phyloP scores from a whole-genome alignment of 148 eudicot genomes.

The Silene latifolia region DNA sequence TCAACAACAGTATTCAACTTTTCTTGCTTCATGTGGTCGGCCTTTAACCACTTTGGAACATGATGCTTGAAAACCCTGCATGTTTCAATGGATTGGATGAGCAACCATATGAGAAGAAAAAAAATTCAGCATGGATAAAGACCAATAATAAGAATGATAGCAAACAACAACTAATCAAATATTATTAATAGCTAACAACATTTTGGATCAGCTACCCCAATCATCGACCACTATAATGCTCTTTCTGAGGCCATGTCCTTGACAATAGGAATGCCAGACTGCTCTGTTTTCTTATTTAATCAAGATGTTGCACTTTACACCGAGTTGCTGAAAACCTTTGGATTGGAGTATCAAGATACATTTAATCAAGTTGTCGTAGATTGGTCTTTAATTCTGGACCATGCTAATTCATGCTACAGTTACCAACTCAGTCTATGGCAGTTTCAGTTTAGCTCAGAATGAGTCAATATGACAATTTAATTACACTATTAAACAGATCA shows the following conservation, averaged over 20 bases:
- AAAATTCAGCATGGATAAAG: background rate
- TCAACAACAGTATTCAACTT: conserved; percentile 46
- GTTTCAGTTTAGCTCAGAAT: background rate
- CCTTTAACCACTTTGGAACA: conserved; percentile 57
- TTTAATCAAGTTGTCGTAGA: background rate
- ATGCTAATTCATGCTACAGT: background rate
- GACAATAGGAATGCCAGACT: background rate
- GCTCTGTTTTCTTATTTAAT: background rate
- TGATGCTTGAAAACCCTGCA: conserved; percentile 85
- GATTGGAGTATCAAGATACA: background rate
- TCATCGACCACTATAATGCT: background rate
- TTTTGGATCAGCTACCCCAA: background rate
- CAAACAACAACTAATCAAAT: background rate
- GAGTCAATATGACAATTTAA: background rate
- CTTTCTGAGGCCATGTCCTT: background rate
- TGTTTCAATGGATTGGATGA: conserved; percentile 6
- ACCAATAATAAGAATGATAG: background rate
- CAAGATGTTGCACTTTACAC: background rate
- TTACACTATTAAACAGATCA: background rate
- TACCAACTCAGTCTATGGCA: background rate
- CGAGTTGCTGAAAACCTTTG: background rate
- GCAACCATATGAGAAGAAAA: background rate
- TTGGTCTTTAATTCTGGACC: background rate
- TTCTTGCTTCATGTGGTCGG: conserved; percentile 47
- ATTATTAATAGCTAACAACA: background rate